These are phyloP conservation scores for Dioscorea dumetorum DNA, from an alignment of 106 monocot genomes.

Conservation along the genomic window DNA sequence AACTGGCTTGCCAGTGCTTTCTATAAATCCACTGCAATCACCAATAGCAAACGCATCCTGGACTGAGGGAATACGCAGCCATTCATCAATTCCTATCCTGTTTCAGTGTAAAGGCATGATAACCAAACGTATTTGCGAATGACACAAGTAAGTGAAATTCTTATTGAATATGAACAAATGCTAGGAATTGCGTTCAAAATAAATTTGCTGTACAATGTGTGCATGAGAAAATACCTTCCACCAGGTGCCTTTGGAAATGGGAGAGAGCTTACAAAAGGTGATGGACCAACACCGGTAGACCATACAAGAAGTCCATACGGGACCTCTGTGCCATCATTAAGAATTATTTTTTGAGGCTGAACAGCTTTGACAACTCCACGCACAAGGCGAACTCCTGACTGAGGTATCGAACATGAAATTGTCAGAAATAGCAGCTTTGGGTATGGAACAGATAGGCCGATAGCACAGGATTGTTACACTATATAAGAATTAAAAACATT, in stretches of 20 bases:
- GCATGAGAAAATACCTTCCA: conserved; percentile 65
- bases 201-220: background rate
- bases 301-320: conserved; percentile 92
- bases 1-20: conserved; percentile 63
- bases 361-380: conserved; percentile 89
- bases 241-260: conserved; percentile 79
- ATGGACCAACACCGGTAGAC: conserved; percentile 98
- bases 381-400: conserved; percentile 89
- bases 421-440: background rate
- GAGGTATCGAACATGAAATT: background rate
- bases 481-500: no score
- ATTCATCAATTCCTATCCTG: conserved; percentile 95
- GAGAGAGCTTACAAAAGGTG: conserved; percentile 54
- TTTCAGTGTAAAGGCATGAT: conserved; percentile 1
- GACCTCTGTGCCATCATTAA: conserved; percentile 83
- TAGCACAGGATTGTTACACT: no score
- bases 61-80: conserved; percentile 79
- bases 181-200: background rate
- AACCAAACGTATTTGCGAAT: background rate
- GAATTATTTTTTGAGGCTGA: conserved; percentile 53
- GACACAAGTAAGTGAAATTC: no score
- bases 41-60: conserved; percentile 84
- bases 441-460: no score
- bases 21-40: conserved; percentile 90
- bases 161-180: background rate